Evolutionary conservation across 139 green algal genomes (phyloP).

Genomic region (Chlamydomonas sp.): DNA sequence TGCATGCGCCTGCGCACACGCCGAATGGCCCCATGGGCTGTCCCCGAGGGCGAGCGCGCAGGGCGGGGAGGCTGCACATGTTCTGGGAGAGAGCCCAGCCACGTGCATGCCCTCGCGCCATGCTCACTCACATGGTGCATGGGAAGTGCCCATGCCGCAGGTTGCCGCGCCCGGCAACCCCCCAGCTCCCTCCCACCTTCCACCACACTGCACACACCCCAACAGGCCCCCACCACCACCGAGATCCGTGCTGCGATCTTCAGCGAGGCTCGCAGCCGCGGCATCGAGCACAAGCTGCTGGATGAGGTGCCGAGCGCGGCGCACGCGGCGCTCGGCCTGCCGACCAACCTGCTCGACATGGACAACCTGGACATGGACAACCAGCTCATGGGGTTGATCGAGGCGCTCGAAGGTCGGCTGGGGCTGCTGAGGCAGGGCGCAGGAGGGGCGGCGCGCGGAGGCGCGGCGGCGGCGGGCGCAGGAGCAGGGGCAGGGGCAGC

Average conservation of each 20-base stretch:
- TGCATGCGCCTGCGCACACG: neutral
- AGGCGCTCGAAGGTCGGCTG: conserved; percentile 27
- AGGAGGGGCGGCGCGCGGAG: neutral
- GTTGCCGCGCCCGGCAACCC: too few species aligned
- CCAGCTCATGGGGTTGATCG: conserved; percentile 32
- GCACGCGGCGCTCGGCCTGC: neutral
- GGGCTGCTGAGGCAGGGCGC: conserved; percentile 8
- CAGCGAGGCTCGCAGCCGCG: conserved; percentile 18
- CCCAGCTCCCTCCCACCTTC: too few species aligned
- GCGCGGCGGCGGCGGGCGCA: neutral
- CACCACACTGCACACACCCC: too few species aligned
- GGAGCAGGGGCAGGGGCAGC: conserved; percentile 8
- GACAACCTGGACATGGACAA: conserved; percentile 25
- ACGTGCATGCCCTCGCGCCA: neutral
- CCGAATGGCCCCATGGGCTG: neutral
- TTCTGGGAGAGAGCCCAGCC: neutral
- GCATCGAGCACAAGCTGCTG: conserved; percentile 16
- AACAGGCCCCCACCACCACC: conserved; percentile 16
- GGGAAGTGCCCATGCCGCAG: too few species aligned
- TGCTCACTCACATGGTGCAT: neutral
- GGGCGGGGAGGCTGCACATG: neutral
- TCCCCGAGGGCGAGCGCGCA: neutral
- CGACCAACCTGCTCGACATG: conserved; percentile 5
- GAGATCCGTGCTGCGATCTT: conserved; percentile 21
- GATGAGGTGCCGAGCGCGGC: conserved; percentile 4